Evolutionary conservation across 768 basidiomycete species (phyloP), one percentile per base, ranked within the genome.

Genomic region (Gymnopilus junonius): DNA sequence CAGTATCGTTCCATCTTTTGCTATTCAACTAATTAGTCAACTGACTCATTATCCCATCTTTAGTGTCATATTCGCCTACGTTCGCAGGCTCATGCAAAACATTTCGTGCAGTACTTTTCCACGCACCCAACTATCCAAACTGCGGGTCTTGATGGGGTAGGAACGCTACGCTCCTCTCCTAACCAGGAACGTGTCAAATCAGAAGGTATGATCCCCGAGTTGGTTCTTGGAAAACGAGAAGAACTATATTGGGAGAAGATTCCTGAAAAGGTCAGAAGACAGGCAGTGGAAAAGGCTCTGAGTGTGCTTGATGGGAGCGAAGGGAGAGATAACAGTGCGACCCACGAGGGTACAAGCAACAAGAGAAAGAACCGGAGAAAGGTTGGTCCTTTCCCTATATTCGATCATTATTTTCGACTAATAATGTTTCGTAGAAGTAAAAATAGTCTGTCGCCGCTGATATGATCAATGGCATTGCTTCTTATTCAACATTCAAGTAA

Each of bases 221-320:
- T 87, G 15, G 85, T 94, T 0, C 69, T 74, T 3, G 92, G 90
- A 3, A 85, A 76, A 71, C 79, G 82, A 61, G 92, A 93, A 67
- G 85, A 83, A 61, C 58, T 94, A 37, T 94, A 94, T 68, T 94
- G 92, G 93, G 83, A 87, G 58, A 88, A 88, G 63, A 87, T 94
- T 0, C 93, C 93, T 0, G 86, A 89, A 69, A 92, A 90, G 70
- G 80, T 93, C 25, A 79, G 87, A 15, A 73, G 76, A 51, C 82
- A 85, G 66, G 91, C 92, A 0, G 83, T 91, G 40, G 79, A 80
- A 43, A 85, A 79, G 70, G 82, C 80, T 0, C 62, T 81, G 23
- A 56, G 61, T 10, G 8, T 40, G 5, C 50, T 67, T 27, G n/a
- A 54, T 35, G 39, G 42, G 12, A 12, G 3, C n/a, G 62, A 20